Evolutionary conservation across 179 eudicot species (phyloP).

Genomic region (Beta lomatogona): DNA sequence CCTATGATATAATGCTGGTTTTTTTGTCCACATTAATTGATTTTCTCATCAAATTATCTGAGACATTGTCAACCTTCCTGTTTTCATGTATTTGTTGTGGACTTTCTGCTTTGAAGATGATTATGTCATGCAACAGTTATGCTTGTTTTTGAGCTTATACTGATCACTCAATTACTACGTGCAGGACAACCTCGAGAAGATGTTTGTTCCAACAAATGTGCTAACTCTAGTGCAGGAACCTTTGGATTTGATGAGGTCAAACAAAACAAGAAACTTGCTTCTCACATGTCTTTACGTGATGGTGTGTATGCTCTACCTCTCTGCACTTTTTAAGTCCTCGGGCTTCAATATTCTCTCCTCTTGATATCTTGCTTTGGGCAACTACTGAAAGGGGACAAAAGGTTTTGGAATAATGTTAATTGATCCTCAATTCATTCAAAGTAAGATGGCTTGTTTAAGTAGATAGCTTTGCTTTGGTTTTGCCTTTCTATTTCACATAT

Average conservation of each 20-base stretch:
- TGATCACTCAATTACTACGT: constrained; percentile 10
- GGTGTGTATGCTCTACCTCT: constrained; percentile 46
- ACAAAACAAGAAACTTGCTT: constrained; percentile 19
- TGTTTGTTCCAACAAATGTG: constrained; percentile 19
- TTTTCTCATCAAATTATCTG: not conserved
- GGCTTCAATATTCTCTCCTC: not conserved
- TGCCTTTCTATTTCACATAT: not conserved
- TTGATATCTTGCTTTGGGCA: not conserved
- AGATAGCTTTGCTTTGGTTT: not conserved
- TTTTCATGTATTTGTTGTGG: not conserved
- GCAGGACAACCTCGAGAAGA: constrained; percentile 35
- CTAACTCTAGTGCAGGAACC: constrained; percentile 6
- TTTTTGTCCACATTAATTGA: not conserved
- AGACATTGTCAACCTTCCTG: not conserved
- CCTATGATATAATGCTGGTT: not conserved
- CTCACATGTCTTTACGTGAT: constrained; percentile 50
- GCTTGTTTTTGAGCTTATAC: not conserved
- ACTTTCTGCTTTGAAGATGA: constrained; percentile 1
- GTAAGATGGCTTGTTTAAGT: not conserved
- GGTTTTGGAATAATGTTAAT: not conserved
- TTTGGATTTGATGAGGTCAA: constrained; percentile 19
- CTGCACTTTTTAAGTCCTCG: not conserved
- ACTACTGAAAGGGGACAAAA: not conserved
- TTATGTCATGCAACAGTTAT: not conserved
- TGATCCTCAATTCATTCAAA: not conserved